phyloP scores from a whole-genome alignment of 768 basidiomycete species.

The Suillus lakei region DNA sequence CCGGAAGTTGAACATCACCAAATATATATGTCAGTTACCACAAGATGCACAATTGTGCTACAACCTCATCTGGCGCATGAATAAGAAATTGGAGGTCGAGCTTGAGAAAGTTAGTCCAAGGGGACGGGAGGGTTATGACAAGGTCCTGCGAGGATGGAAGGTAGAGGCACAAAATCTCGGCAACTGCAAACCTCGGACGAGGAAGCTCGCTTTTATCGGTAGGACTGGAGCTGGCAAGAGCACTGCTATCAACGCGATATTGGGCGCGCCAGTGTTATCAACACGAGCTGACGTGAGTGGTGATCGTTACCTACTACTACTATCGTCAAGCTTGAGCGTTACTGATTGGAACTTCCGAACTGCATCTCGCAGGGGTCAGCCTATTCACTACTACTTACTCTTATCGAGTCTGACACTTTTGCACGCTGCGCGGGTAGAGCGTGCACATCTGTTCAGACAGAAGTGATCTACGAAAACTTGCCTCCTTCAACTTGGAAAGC shows the following conservation, averaged over 20 bases:
- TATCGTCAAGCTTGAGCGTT: background rate
- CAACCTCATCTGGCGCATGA: background rate
- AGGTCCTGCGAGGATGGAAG: background rate
- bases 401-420: background rate
- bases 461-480: background rate
- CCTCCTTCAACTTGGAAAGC: background rate
- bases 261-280: background rate
- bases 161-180: background rate
- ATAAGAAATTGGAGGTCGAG: background rate
- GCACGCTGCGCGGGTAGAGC: background rate
- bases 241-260: background rate
- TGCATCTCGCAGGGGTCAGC: background rate
- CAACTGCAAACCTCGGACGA: background rate
- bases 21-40: background rate
- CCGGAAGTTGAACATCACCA: background rate
- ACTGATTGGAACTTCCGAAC: background rate
- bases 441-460: background rate
- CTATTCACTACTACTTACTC: background rate
- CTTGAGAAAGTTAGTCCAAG: background rate
- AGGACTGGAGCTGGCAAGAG: conserved; percentile 3
- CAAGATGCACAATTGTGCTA: background rate
- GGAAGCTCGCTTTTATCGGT: background rate
- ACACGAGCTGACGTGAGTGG: background rate
- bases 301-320: background rate
- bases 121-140: background rate